phyloP scores from a whole-genome alignment of 768 basidiomycete genomes.

The Tulasnella sp. region DNA sequence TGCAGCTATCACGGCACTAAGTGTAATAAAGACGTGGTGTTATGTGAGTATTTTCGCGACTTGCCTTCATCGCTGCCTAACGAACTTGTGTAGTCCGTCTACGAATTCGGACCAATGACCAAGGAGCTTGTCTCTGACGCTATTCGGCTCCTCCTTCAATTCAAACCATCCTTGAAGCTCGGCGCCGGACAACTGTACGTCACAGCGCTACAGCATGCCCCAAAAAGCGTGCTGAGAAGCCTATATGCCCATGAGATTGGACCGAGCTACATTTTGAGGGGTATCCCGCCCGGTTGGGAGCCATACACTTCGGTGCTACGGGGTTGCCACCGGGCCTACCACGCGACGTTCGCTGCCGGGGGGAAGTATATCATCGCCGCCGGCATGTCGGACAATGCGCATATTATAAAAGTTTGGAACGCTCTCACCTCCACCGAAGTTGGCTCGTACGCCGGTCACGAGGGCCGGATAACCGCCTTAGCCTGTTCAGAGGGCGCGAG shows the following conservation, averaged over 20 bases:
- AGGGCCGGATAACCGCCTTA: not conserved
- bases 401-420: not conserved
- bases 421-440: not conserved
- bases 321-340: not conserved
- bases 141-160: not conserved
- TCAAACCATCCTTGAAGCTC: not conserved
- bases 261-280: not conserved
- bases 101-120: not conserved
- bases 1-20: not conserved
- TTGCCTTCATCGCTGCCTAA: not conserved
- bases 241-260: not conserved
- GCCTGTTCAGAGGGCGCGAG: not conserved
- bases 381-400: not conserved
- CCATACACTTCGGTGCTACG: not conserved
- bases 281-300: not conserved
- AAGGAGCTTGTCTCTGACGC: not conserved
- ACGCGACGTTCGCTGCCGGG: not conserved
- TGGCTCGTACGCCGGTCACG: not conserved
- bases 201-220: conserved; percentile 13
- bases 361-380: not conserved
- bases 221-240: not conserved
- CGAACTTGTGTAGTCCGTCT: not conserved
- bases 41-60: not conserved
- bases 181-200: conserved; percentile 8
- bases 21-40: not conserved